Percentiles rank a stretch among this genome's conserved stretches.
Conservation (phyloP, 768 basidiomycete genomes). For the Goffeauzyma gilvescens region DNA sequence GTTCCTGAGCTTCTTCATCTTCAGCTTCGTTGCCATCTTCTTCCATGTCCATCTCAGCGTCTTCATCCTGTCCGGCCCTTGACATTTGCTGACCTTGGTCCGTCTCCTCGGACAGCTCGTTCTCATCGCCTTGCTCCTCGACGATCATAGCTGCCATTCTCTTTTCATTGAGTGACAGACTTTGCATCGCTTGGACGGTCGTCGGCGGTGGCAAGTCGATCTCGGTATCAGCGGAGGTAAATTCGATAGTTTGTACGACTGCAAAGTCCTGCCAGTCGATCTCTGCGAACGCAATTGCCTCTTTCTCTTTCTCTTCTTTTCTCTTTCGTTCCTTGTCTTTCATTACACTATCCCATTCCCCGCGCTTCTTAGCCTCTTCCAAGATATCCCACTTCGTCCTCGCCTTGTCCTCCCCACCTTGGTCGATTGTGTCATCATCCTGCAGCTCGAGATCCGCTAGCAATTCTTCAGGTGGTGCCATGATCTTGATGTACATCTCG, state of each 20-base stretch:
- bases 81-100: constrained; percentile 5
- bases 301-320: constrained; percentile 80
- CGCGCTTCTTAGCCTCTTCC: constrained; percentile 54
- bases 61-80: constrained; percentile 34
- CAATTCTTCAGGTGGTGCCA: constrained; percentile 60
- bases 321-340: constrained; percentile 68
- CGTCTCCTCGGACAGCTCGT: constrained; percentile 44
- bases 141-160: constrained; percentile 96
- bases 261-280: constrained; percentile 99
- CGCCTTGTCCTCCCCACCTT: too few species aligned
- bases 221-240: constrained; percentile 68
- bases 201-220: constrained; percentile 85
- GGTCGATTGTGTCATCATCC: constrained; percentile 44
- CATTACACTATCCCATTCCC: constrained; percentile 72
- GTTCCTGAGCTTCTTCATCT: constrained; percentile 39
- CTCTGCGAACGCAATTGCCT: constrained; percentile 77
- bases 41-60: constrained; percentile 34
- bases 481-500: constrained; percentile 80
- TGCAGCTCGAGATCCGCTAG: constrained; percentile 48
- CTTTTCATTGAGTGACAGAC: constrained; percentile 91
- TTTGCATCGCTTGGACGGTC: constrained; percentile 83
- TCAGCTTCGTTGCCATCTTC: constrained; percentile 39
- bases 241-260: constrained; percentile 85
- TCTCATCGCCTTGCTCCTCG: constrained; percentile 76
- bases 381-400: constrained; percentile 66